These are phyloP conservation scores for Aristolochia fimbriata DNA, from an alignment of 164 flowering plant species.

Conservation along the genomic window DNA sequence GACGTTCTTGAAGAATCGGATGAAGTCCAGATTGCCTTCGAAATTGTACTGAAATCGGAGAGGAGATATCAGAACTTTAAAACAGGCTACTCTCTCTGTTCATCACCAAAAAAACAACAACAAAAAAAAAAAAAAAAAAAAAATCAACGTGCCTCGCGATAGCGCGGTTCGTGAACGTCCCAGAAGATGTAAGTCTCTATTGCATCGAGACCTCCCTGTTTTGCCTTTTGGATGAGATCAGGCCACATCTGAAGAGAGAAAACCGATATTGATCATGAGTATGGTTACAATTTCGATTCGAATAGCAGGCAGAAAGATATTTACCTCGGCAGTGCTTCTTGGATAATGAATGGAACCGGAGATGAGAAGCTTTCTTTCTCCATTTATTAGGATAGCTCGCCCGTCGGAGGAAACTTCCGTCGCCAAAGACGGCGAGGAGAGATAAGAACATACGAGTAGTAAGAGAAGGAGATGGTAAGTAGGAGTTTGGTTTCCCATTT, in stretches of 20 bases:
- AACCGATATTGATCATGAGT: no score
- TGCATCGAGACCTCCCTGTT: constrained; percentile 12
- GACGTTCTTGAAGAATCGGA: constrained; percentile 50
- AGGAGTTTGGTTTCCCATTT: no score
- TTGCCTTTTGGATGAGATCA: constrained; percentile 10
- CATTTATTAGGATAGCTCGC: constrained; percentile 52
- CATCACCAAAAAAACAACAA: no score
- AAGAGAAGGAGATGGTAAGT: no score
- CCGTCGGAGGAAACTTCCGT: constrained; percentile 42
- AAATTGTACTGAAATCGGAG: constrained; percentile 55
- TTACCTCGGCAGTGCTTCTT: constrained; percentile 50
- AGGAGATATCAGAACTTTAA: no score
- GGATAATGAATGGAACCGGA: constrained; percentile 70
- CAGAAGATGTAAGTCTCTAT: constrained; percentile 14
- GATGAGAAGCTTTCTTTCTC: constrained; percentile 36
- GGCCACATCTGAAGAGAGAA: constrained; percentile 23
- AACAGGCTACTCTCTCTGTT: no score
- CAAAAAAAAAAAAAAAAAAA: background rate
- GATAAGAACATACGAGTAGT: no score
- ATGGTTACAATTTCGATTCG: no score
- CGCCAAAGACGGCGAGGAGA: constrained; percentile 1
- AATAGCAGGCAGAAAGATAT: no score
- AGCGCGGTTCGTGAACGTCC: constrained; percentile 12
- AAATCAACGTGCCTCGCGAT: constrained; percentile 7
- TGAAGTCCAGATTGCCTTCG: constrained; percentile 35